Base-by-base conservation (phyloP, 2,329 filamentous ascomycete species). In the Ploettnerulaceae sp. region DNA sequence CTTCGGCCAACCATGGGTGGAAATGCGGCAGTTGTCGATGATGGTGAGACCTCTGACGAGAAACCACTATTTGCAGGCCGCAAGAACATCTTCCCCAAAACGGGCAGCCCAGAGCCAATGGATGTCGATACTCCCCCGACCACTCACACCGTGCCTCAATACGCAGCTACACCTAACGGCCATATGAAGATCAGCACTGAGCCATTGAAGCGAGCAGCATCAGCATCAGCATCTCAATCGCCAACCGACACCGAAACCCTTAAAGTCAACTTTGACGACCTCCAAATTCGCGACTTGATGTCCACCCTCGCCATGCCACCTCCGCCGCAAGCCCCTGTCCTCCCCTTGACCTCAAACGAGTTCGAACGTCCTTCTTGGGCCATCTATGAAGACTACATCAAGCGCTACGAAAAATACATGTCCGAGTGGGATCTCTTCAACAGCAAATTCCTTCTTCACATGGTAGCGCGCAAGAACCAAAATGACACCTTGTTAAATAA, bases 101-200 rank as follows among this genome's bases (percentile, higher is more conserved):
- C 33, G 4, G 34, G 38, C 6, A 79, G 74, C 52, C 75, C 77
- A 2, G 76, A 74, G 47, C 77, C 79, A 11, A 84, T 84, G 80
- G 80, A 84, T 53, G 81, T 84, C 40, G 80, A 84, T 56, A 71
- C 75, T 4, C 76, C 77, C 37, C 41, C 57, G 37, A 53, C 48
- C 7, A 53, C 59, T 11, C 60, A 64, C 15, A 48, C 51, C 7
- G 25, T 60, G 59, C 24, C 71, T 71, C 48, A 4, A 67, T 66
- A 12, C 75, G 76, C 14, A 78, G 76, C 1, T 75, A 77, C 12
- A 73, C 77, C 49, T n/a, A 49, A 47, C 9, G 76, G 79, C 49
- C 64, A 68, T n/a, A 68, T 73, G 5, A 75, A 64, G n/a, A 69
- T 81, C 49, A 65, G 70, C 5, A 72, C 79, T 5, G 74, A 77